phyloP scores from a whole-genome alignment of 805 yeast genomes.

The Saturnispora saitoi region DNA sequence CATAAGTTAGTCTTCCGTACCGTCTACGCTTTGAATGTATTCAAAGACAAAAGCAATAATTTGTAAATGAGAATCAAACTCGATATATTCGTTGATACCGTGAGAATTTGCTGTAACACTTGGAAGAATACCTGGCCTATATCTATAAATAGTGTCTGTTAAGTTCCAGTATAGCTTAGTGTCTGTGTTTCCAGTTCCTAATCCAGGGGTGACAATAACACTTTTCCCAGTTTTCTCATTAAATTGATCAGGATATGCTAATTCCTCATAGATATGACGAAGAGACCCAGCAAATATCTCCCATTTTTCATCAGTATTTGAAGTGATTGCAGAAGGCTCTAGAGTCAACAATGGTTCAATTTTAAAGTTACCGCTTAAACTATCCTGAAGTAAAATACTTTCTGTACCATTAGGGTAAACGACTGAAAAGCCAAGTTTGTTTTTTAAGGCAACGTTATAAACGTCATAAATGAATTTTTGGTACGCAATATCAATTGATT shows the following conservation, averaged over 20 bases:
- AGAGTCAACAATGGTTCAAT: slow-evolving; percentile 19
- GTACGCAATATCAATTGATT: slow-evolving; percentile 28
- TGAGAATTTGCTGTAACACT: slow-evolving; percentile 40
- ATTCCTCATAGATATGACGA: slow-evolving; percentile 39
- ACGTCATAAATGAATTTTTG: slow-evolving; percentile 29
- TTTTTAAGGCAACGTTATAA: slow-evolving; percentile 28
- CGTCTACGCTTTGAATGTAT: slow-evolving; percentile 38
- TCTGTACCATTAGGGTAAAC: slow-evolving; percentile 15
- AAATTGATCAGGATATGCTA: slow-evolving; percentile 30
- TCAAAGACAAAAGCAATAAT: slow-evolving; percentile 48
- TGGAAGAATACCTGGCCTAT: slow-evolving; percentile 38
- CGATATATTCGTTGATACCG: slow-evolving; percentile 55
- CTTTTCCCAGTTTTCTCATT: slow-evolving; percentile 17
- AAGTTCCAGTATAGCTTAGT: slow-evolving; percentile 56
- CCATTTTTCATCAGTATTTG: slow-evolving; percentile 43
- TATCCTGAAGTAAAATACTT: slow-evolving; percentile 23
- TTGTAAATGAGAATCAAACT: slow-evolving; percentile 48
- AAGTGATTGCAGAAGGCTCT: slow-evolving; percentile 49
- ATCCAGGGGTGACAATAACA: slow-evolving; percentile 45
- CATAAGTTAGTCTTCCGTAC: slow-evolving; percentile 11
- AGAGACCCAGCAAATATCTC: slow-evolving; percentile 34
- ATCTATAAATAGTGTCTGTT: slow-evolving; percentile 52
- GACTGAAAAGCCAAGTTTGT: slow-evolving; percentile 26
- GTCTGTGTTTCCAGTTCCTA: slow-evolving; percentile 66
- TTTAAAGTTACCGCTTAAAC: slow-evolving; percentile 15